Percentiles rank a stretch among this genome's conserved stretches.
These are phyloP conservation scores for Aspergillus campestris DNA, from an alignment of 495 filamentous ascomycete genomes.

Conservation along the genomic window DNA sequence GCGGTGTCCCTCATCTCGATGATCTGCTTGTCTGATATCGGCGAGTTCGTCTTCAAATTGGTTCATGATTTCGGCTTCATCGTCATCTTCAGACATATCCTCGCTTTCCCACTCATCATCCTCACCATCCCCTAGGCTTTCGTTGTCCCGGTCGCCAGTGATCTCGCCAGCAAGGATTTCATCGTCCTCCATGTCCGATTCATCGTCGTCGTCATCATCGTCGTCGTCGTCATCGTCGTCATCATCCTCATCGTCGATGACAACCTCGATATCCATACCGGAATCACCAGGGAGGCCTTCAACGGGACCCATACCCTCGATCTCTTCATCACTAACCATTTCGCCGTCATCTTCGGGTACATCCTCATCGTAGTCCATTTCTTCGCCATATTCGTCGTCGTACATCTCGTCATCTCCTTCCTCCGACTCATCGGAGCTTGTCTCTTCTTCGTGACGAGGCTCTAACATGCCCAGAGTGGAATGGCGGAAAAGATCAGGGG, in stretches of 20 bases:
- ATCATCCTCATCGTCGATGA: conserved; percentile 66
- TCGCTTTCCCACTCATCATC: conserved; percentile 56
- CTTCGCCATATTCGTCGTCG: conserved; percentile 77
- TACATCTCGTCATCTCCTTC: conserved; percentile 79
- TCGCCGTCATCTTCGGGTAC: conserved; percentile 70
- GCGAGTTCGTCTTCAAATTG: conserved; percentile 43
- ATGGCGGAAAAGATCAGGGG: conserved; percentile 93
- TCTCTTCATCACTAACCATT: conserved; percentile 77
- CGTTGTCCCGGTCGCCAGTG: conserved; percentile 56
- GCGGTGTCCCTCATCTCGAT: conserved; percentile 49
- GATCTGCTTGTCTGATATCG: conserved; percentile 60
- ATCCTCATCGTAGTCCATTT: conserved; percentile 86
- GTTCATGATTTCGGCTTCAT: conserved; percentile 46
- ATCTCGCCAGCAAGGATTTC: conserved; percentile 47
- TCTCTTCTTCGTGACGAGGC: conserved; percentile 68
- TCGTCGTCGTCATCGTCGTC: conserved; percentile 54
- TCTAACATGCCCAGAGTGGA: conserved; percentile 94
- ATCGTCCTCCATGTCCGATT: conserved; percentile 47
- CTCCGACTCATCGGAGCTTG: conserved; percentile 53
- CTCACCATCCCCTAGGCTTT: conserved; percentile 47
- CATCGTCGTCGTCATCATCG: conserved; percentile 59
- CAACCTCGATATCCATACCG: conserved; percentile 72
- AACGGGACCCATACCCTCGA: conserved; percentile 71
- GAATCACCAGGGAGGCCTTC: conserved; percentile 78
- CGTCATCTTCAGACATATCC: conserved; percentile 46